A percentile compares a stretch with the other conserved stretches of the same genome.
phyloP scores from a whole-genome alignment of 2,329 filamentous ascomycete genomes.

The Gnomoniopsis sp. region DNA sequence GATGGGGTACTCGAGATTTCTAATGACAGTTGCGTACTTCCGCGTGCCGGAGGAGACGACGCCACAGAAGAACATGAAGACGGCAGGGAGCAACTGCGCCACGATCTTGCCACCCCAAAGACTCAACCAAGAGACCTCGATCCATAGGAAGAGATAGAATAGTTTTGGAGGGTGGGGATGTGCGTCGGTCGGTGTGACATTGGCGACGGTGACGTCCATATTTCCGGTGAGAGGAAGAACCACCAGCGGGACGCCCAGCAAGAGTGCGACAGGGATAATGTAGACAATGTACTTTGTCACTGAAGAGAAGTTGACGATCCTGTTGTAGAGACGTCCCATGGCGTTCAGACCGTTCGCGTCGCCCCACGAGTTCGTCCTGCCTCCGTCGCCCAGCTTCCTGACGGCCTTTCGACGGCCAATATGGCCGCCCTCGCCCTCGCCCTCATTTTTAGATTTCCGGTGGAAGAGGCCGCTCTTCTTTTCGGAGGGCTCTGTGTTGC shows the following conservation, averaged over 20 bases:
- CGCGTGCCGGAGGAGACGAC: conserved; percentile 67
- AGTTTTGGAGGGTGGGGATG: conserved; percentile 34
- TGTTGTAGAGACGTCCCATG: conserved; percentile 64
- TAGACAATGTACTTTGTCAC: conserved; percentile 67
- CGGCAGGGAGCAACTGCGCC: conserved; percentile 54
- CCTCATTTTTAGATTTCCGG: conserved; percentile 23
- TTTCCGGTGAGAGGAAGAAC: conserved; percentile 46
- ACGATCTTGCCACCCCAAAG: conserved; percentile 66
- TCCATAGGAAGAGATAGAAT: conserved; percentile 64
- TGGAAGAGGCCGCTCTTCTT: conserved; percentile 47
- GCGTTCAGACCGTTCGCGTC: conserved; percentile 58
- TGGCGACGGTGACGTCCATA: conserved; percentile 35
- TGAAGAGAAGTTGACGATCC: conserved; percentile 60
- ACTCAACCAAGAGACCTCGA: conserved; percentile 64
- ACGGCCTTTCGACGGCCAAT: conserved; percentile 46
- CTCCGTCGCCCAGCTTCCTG: conserved; percentile 35
- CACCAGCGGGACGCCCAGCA: conserved; percentile 61
- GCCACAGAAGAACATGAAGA: conserved; percentile 68
- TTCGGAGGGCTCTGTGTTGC: conserved; percentile 21
- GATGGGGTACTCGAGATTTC: conserved; percentile 61
- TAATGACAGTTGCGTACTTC: conserved; percentile 66
- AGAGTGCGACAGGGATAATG: conserved; percentile 58
- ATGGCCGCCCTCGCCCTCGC: conserved; percentile 27
- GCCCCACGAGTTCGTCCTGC: conserved; percentile 42
- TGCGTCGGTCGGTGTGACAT: conserved; percentile 16